Evolutionary conservation across 2,329 filamentous ascomycete species (phyloP), one percentile per base, ranked within the genome.

Genomic region (Sporothrix globosa): DNA sequence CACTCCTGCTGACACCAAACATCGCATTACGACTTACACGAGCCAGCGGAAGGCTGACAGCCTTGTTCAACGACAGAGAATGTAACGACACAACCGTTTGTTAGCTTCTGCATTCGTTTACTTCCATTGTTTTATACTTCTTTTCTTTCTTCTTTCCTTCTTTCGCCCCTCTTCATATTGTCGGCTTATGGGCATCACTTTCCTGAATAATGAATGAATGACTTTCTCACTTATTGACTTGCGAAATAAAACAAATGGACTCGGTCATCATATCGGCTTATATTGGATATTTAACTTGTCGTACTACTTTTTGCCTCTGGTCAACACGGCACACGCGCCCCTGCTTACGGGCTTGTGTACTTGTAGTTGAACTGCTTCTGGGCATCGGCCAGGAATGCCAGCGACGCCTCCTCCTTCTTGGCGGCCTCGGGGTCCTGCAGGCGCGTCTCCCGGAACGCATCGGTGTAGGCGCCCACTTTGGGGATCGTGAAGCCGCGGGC

Each of bases 401-500:
- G 76, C 19, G 72, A 58, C 75, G 80, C 79, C 67, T 81, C 79
- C 72, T 84, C 80, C 75, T 81, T 80, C 77, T 83, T 80, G 77
- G 48, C 86, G 82, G 3, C 82, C 78, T 75, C 70, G 65, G 44
- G n/a, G 19, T 82, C 80, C 70, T 72, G 70, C 54, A 85, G 67
- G 34, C 78, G 78, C 77, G 81, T 77, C 73, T 78, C 70, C 68
- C 84, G 78, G 2, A 75, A 71, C 0, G 76, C 79, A 73, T 88
- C 87, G 6, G 34, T 69, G 17, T 84, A 75, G 0, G 72, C 53
- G 50, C 77, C 78, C 0, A 67, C 19, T 72, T 79, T 79, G 0
- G 91, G 91, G 10, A 92, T 83, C 75, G 87, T 81, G 21, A 86
- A 80, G 1, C 90, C 91, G 80, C 85, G 89, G 80, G 89, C 83